Evolutionary conservation across 2,329 filamentous ascomycete species (phyloP).

Genomic region (Davidsoniella neocaledoniae): DNA sequence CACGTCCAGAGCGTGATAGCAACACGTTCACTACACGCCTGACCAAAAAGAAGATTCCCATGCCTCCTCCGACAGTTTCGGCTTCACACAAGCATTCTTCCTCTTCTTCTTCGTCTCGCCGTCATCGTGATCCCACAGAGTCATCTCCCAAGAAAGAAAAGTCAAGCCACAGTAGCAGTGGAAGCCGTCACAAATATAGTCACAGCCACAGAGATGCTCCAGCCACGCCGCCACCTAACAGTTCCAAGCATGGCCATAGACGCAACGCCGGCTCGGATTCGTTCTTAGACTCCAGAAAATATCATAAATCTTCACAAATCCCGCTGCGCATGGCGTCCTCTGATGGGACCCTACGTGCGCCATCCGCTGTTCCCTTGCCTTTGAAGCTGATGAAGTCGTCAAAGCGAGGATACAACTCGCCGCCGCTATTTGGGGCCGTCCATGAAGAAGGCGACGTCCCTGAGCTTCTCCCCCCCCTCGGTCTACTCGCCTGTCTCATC

Average conservation of each 20-base stretch:
- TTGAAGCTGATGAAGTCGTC: no score
- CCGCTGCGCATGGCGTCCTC: no score
- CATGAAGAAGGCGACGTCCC: no score
- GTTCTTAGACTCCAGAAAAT: no score
- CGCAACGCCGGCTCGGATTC: background rate
- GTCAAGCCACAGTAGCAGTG: background rate
- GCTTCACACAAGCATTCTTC: background rate
- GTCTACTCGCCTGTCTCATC: slow-evolving; percentile 2
- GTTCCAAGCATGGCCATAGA: background rate
- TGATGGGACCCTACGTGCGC: no score
- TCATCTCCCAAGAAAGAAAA: background rate
- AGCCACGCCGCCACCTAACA: background rate
- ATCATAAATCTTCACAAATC: no score
- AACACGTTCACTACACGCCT: slow-evolving; percentile 27
- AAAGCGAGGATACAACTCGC: no score
- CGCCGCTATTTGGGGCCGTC: no score
- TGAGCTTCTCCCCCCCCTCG: background rate
- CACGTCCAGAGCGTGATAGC: slow-evolving; percentile 16
- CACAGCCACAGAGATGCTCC: background rate
- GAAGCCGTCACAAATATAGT: background rate
- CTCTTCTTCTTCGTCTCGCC: background rate
- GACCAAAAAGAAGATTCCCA: slow-evolving; percentile 27
- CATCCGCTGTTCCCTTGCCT: no score
- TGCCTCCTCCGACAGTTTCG: slow-evolving; percentile 17
- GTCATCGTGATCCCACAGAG: background rate